A percentile compares a stretch with the other conserved stretches of the same genome.
Evolutionary conservation across 306 rosid species (phyloP).

Genomic region (Lupinus albus): DNA sequence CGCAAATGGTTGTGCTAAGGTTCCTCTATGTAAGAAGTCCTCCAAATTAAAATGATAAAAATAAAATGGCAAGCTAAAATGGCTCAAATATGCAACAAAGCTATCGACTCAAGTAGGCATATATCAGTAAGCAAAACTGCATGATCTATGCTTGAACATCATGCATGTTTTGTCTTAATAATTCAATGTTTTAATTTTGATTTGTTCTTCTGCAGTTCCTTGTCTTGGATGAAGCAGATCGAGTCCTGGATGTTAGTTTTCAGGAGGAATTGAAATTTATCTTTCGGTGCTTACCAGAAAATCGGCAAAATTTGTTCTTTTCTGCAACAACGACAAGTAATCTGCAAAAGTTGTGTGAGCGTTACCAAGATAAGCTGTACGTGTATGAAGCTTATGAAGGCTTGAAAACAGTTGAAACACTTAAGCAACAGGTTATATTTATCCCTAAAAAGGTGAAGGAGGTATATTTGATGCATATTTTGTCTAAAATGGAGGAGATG

Average conservation of each 20-base stretch:
- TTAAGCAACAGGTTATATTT: conserved; percentile 67
- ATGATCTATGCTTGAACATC: background rate
- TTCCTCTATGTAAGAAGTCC: background rate
- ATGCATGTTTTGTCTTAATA: conserved; percentile 5
- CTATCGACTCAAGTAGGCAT: conserved; percentile 22
- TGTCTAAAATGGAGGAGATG: conserved; percentile 77
- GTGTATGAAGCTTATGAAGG: conserved; percentile 85
- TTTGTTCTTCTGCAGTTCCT: conserved; percentile 58
- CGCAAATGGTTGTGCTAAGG: background rate
- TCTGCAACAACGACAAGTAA: conserved; percentile 80
- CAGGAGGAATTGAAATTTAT: conserved; percentile 78
- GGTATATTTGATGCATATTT: conserved; percentile 68
- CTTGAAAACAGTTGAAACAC: conserved; percentile 75
- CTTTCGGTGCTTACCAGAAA: conserved; percentile 78
- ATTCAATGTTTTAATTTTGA: conserved; percentile 4
- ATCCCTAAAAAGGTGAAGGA: conserved; percentile 75
- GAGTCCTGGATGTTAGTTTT: conserved; percentile 79
- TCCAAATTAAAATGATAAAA: background rate
- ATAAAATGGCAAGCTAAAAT: background rate
- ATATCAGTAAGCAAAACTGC: conserved; percentile 9
- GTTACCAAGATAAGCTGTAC: conserved; percentile 73
- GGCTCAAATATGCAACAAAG: background rate
- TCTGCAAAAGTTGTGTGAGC: conserved; percentile 63
- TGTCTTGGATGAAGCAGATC: conserved; percentile 95
- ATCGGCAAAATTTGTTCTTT: conserved; percentile 78